phyloP scores from a whole-genome alignment of 192 early-diverging fungal genomes.

The Anaeromyces robustus region DNA sequence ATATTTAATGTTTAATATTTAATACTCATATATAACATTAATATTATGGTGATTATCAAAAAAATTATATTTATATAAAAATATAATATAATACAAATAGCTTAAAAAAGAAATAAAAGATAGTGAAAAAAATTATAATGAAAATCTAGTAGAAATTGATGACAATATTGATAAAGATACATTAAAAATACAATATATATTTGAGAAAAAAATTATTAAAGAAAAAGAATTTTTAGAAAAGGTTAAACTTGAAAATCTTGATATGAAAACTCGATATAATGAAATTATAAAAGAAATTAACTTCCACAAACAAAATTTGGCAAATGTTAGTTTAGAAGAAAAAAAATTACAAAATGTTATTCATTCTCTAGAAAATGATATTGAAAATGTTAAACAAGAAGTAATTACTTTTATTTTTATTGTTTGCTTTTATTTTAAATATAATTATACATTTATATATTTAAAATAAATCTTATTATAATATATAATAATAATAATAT shows the following conservation, averaged over 20 bases:
- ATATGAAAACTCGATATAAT: conserved; percentile 22
- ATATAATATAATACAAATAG: too few species aligned
- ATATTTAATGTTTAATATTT: too few species aligned
- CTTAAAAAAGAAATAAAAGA: neutral
- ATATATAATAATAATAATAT: neutral
- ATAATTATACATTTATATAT: neutral
- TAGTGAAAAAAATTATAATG: neutral
- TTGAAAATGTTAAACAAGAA: conserved; percentile 25
- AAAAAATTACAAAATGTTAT: conserved; percentile 22
- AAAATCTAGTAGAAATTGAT: conserved; percentile 18
- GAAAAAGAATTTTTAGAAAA: conserved; percentile 17
- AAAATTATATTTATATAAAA: too few species aligned
- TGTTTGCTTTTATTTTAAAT: neutral
- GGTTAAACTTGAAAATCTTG: conserved; percentile 23
- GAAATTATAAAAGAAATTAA: conserved; percentile 23
- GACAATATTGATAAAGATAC: conserved; percentile 21
- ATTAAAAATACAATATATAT: conserved; percentile 19
- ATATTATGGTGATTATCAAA: too few species aligned
- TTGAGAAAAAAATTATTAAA: conserved; percentile 23
- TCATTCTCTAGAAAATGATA: conserved; percentile 29
- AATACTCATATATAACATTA: too few species aligned
- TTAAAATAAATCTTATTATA: too few species aligned
- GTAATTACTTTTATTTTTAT: conserved; percentile 10
- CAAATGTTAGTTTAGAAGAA: conserved; percentile 20
- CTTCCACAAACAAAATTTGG: conserved; percentile 28